phyloP scores from a whole-genome alignment of 305 asterid species.

The Plantago coronopus region DNA sequence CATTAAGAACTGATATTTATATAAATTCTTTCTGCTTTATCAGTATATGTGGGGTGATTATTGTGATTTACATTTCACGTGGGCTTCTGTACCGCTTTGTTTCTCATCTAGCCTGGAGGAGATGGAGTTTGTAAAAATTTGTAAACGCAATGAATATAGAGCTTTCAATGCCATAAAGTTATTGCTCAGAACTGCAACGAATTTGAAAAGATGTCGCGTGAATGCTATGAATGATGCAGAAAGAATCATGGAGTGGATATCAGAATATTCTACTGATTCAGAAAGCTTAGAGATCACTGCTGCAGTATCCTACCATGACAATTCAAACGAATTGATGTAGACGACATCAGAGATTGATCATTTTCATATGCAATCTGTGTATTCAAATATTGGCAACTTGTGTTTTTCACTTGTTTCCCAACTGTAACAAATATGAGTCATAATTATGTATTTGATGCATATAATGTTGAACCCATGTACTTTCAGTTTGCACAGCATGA shows the following conservation, averaged over 20 bases:
- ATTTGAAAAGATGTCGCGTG: neutral
- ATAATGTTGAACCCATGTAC: too few species aligned
- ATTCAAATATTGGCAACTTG: too few species aligned
- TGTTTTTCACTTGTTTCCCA: too few species aligned
- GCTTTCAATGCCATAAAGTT: neutral
- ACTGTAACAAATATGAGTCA: too few species aligned
- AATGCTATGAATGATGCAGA: neutral
- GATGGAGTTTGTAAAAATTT: neutral
- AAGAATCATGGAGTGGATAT: neutral
- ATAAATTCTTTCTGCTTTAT: neutral
- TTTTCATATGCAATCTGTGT: too few species aligned
- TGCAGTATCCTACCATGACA: too few species aligned
- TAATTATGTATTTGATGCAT: too few species aligned
- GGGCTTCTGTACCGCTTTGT: neutral
- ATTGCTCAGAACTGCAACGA: neutral
- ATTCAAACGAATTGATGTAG: too few species aligned
- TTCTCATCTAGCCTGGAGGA: conserved; percentile 1
- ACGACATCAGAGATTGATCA: too few species aligned
- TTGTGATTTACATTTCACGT: neutral
- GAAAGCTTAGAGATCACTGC: neutral
- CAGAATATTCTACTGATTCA: neutral
- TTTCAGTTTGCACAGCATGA: too few species aligned
- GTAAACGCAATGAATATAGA: neutral
- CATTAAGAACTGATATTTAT: neutral
- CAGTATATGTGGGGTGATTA: neutral